Conservation (phyloP, 108 stramenopile species). For the Aureococcus anophagefferens region DNA sequence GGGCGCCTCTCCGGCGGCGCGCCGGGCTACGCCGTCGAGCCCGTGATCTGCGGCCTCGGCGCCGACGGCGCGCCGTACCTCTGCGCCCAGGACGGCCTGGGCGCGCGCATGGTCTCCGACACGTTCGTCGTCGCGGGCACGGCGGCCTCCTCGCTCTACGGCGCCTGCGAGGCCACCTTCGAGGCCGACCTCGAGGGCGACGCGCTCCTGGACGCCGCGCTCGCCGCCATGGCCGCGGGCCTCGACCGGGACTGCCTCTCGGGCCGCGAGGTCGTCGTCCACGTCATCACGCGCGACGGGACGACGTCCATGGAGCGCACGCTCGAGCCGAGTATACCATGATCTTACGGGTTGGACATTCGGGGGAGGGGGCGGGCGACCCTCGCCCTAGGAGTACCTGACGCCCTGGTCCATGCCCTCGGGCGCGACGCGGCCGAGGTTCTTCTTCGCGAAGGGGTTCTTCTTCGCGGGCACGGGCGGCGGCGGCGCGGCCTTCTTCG, state of each 20-base stretch:
- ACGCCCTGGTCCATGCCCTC: no score
- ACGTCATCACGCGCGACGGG: no score
- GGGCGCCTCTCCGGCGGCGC: not conserved
- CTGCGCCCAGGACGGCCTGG: not conserved
- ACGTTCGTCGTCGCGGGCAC: not conserved
- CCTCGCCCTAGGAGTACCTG: no score
- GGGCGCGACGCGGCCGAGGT: no score
- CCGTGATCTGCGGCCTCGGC: not conserved
- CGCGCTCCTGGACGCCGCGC: not conserved
- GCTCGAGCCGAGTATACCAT: no score
- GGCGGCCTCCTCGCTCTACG: not conserved
- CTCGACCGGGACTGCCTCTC: slow-evolving; percentile 1
- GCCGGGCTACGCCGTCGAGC: not conserved
- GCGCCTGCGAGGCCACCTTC: not conserved
- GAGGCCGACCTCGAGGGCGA: not conserved
- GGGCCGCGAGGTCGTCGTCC: not conserved
- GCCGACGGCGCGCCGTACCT: not conserved
- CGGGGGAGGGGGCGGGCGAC: no score
- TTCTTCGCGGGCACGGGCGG: not conserved
- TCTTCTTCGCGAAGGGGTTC: not conserved
- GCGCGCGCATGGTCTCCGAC: not conserved
- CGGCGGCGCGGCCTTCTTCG: not conserved
- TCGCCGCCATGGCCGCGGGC: not conserved
- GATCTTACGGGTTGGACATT: no score
- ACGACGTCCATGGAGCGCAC: no score